phyloP scores from a whole-genome alignment of 2,329 filamentous ascomycete species.

The Botrytis paeoniae region DNA sequence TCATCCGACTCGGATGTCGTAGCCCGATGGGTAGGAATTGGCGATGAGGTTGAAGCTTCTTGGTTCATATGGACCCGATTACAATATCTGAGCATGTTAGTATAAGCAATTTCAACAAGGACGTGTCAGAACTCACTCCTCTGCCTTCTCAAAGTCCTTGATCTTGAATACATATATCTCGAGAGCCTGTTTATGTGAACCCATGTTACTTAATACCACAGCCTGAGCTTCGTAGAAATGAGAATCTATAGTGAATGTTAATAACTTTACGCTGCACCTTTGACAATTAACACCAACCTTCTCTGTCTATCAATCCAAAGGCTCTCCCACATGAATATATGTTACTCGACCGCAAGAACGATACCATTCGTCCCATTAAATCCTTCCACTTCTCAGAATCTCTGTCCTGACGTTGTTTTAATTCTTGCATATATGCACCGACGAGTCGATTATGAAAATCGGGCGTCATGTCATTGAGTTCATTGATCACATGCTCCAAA shows the following conservation, averaged over 20 bases:
- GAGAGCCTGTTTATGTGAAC: slow-evolving; percentile 90
- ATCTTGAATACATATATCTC: slow-evolving; percentile 97
- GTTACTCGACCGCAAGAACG: slow-evolving; percentile 70
- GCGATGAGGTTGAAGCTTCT: slow-evolving; percentile 42
- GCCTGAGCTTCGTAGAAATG: slow-evolving; percentile 87
- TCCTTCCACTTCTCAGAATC: slow-evolving; percentile 51
- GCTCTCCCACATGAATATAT: slow-evolving; percentile 80
- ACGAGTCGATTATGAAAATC: slow-evolving; percentile 86
- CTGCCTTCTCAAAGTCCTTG: slow-evolving; percentile 80
- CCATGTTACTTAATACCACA: slow-evolving; percentile 91
- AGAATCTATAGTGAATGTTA: slow-evolving; percentile 54
- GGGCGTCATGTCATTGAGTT: slow-evolving; percentile 78
- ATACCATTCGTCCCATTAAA: slow-evolving; percentile 65
- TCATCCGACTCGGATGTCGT: slow-evolving; percentile 48
- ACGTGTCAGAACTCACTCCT: slow-evolving; percentile 63
- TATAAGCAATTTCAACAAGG: not conserved
- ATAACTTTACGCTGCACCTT: slow-evolving; percentile 16
- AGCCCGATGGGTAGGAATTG: slow-evolving; percentile 39
- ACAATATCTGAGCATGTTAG: slow-evolving; percentile 63
- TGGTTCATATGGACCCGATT: slow-evolving; percentile 73
- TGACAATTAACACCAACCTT: slow-evolving; percentile 54
- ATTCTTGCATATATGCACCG: slow-evolving; percentile 61
- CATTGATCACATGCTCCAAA: slow-evolving; percentile 84
- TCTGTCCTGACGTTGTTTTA: slow-evolving; percentile 40
- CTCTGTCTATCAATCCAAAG: slow-evolving; percentile 72